phyloP scores from a whole-genome alignment of 2,329 filamentous ascomycete species.

The Pseudocercospora cruenta region DNA sequence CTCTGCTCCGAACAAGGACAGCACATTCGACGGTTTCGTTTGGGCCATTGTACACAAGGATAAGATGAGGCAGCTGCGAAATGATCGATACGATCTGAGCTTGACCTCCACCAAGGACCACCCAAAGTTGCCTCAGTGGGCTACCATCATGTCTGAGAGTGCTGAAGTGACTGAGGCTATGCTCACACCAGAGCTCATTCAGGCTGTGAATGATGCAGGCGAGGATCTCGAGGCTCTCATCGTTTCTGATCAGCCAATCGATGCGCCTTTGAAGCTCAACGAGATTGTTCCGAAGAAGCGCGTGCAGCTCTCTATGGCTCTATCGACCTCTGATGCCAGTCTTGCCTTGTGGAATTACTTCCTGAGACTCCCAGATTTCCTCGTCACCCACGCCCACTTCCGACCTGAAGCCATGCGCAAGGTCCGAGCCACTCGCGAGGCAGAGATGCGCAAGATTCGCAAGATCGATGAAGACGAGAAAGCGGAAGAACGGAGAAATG shows the following conservation, averaged over 20 bases:
- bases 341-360: slow-evolving; percentile 76
- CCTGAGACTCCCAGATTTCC: slow-evolving; percentile 79
- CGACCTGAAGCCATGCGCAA: slow-evolving; percentile 85
- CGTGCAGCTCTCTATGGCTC: slow-evolving; percentile 73
- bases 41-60: slow-evolving; percentile 96
- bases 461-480: slow-evolving; percentile 75
- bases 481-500: slow-evolving; percentile 61
- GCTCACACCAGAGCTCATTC: slow-evolving; percentile 83
- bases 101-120: slow-evolving; percentile 93
- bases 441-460: slow-evolving; percentile 76
- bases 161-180: slow-evolving; percentile 89
- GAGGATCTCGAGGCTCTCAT: slow-evolving; percentile 85
- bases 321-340: slow-evolving; percentile 61
- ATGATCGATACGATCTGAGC: slow-evolving; percentile 92
- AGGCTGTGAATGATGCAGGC: slow-evolving; percentile 76
- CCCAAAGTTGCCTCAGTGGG: slow-evolving; percentile 84
- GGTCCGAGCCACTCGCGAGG: slow-evolving; percentile 77
- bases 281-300: slow-evolving; percentile 86
- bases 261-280: slow-evolving; percentile 75
- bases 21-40: slow-evolving; percentile 84
- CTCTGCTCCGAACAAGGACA: slow-evolving; percentile 60
- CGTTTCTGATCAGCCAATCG: slow-evolving; percentile 83
- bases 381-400: slow-evolving; percentile 79
- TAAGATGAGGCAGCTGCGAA: slow-evolving; percentile 83
- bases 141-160: slow-evolving; percentile 94